Conservation (phyloP, 805 yeast genomes). For the Candida railenensis region DNA sequence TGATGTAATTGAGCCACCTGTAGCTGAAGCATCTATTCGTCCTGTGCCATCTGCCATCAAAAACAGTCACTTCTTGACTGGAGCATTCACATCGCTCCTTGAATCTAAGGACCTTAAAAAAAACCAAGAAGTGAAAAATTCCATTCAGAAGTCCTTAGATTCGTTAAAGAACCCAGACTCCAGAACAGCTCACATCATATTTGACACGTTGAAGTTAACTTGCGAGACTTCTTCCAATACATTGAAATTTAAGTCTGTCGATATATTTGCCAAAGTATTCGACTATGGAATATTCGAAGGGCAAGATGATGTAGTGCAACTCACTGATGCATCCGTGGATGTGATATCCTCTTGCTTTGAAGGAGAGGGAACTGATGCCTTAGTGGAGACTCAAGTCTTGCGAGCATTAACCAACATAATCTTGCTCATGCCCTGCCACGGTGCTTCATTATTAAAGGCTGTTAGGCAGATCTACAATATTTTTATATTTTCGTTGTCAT, state of each 20-base stretch:
- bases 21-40: not conserved
- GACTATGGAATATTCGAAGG: slow-evolving; percentile 78
- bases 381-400: slow-evolving; percentile 87
- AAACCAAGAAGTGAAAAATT: slow-evolving; percentile 37
- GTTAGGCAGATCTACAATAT: slow-evolving; percentile 92
- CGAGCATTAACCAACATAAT: slow-evolving; percentile 89
- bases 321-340: slow-evolving; percentile 81
- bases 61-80: slow-evolving; percentile 1
- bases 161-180: slow-evolving; percentile 35
- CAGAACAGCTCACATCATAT: slow-evolving; percentile 53
- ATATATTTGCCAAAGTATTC: slow-evolving; percentile 82
- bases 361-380: slow-evolving; percentile 89
- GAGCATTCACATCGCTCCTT: slow-evolving; percentile 3
- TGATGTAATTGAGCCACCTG: not conserved
- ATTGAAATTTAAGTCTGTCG: slow-evolving; percentile 72
- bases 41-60: not conserved
- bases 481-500: slow-evolving; percentile 77
- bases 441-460: slow-evolving; percentile 83
- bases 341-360: slow-evolving; percentile 83
- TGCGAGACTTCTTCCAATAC: slow-evolving; percentile 69
- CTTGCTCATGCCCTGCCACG: slow-evolving; percentile 83
- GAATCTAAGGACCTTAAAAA: slow-evolving; percentile 56
- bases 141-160: slow-evolving; percentile 42
- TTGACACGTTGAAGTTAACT: slow-evolving; percentile 74
- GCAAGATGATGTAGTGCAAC: slow-evolving; percentile 50